Conservation (phyloP, 202 grass and related monocot genomes). For the Bolboschoenoplectus hybrid region DNA sequence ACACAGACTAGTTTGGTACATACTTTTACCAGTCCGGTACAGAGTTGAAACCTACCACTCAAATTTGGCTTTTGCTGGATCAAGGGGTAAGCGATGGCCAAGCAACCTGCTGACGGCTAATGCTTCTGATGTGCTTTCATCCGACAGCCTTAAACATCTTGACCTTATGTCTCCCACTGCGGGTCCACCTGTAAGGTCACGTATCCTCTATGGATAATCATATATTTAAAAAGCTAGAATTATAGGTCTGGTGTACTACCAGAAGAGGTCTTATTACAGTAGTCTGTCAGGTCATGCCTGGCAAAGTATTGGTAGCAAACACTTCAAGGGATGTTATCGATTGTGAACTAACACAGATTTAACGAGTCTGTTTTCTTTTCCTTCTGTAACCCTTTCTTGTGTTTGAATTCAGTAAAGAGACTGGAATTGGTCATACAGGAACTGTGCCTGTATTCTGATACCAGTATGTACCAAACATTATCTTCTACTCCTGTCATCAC, state of each 20-base stretch:
- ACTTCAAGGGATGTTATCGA: not conserved
- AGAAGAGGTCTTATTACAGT: not conserved
- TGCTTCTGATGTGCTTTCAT: constrained; percentile 91
- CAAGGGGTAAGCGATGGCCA: constrained; percentile 85
- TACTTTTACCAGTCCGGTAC: not conserved
- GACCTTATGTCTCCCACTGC: constrained; percentile 98
- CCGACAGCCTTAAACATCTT: constrained; percentile 96
- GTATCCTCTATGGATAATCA: not conserved
- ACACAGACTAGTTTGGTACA: constrained; percentile 5
- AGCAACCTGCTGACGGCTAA: constrained; percentile 83
- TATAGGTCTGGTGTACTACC: not conserved
- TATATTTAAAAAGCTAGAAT: not conserved
- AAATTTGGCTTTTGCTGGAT: constrained; percentile 74
- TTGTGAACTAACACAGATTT: not conserved
- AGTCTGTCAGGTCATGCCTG: not conserved
- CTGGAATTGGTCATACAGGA: not conserved
- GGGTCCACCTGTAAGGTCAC: constrained; percentile 64
- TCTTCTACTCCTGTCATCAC: not conserved
- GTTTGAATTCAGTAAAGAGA: not conserved
- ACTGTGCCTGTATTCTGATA: not conserved
- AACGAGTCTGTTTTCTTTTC: not conserved
- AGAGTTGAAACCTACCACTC: constrained; percentile 61
- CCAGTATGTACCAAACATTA: constrained; percentile 3
- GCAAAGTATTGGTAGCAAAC: not conserved
- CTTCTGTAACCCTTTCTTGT: not conserved